Evolutionary conservation across 805 yeast genomes (phyloP), one percentile per base, ranked within the genome.

Genomic region (Cyberlindnera misumaiensis): DNA sequence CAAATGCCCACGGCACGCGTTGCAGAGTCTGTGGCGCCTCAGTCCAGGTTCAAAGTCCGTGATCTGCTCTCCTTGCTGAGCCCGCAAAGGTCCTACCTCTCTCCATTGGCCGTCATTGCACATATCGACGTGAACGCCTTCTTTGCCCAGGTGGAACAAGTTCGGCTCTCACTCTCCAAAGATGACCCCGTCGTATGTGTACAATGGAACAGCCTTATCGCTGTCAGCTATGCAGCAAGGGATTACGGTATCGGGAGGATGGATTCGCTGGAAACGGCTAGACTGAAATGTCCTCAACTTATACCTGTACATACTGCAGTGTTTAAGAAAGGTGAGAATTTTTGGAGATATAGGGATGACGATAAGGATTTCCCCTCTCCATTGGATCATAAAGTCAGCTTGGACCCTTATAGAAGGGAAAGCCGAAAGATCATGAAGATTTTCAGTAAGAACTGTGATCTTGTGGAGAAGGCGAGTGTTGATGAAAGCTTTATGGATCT

Each of bases 51-150:
- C 58, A 71, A 66, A 5, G 71, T 67, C 56, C 62, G 60, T 22
- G 72, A 83, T 45, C 55, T 83, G 3, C 42, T 60, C 9, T 72
- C 67, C 32, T 59, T 84, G 12, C 64, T 68, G 35, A 67, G 73
- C 34, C 62, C 65, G 1, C 46, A 52, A 2, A 65, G 59, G 11
- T 65, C 93, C 3, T 79, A 73, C 55, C 49, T 53, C 6, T 79
- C 88, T 43, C 86, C 90, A 2, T 63, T 90, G 10, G 69, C 96
- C 0, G 83, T 83, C 17, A 73, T 93, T 28, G 88, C 83, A 7
- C 94, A 88, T 51, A 72, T 93, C 17, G 98, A 93, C 61, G 73
- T 87, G 51, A 95, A 93, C 62, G 97, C 97, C 11, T 93, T 89
- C 59, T 93, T 84, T 60, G 96, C 98, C 0, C 98, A 93, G 55